These are phyloP conservation scores for Aspergillus cejpii DNA, from an alignment of 2,329 filamentous ascomycete genomes.

Conservation along the genomic window DNA sequence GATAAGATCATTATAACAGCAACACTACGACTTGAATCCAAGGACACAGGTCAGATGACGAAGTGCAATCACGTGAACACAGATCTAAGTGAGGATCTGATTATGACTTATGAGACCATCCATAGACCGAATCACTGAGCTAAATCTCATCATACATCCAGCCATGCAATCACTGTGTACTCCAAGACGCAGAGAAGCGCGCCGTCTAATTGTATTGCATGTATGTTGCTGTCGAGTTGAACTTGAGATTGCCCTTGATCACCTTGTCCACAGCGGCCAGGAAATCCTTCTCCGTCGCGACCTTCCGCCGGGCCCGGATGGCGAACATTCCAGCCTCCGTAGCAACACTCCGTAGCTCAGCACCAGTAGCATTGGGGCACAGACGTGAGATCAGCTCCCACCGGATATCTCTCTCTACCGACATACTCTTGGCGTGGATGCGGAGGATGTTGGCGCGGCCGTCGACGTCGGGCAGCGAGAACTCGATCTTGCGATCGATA, in stretches of 20 bases:
- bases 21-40: too few relatives aligned
- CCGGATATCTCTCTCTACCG: conserved; percentile 93
- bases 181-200: conserved; percentile 16
- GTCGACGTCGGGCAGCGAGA: conserved; percentile 93
- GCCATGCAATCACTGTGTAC: conserved; percentile 25
- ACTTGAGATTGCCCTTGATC: conserved; percentile 98
- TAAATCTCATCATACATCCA: conserved; percentile 31
- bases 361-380: conserved; percentile 95
- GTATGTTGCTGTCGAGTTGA: conserved; percentile 96
- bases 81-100: too few relatives aligned
- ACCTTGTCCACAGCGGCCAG: conserved; percentile 97
- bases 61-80: conserved; percentile 7
- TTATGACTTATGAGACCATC: conserved; percentile 12
- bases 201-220: conserved; percentile 89
- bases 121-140: conserved; percentile 20
- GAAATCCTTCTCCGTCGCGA: conserved; percentile 98
- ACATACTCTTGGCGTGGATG: conserved; percentile 99
- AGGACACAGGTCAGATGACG: too few relatives aligned
- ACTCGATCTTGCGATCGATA: conserved; percentile 98
- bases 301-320: conserved; percentile 89
- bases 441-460: conserved; percentile 94
- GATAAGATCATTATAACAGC: too few relatives aligned
- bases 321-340: conserved; percentile 99
- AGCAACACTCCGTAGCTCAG: conserved; percentile 90
- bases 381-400: conserved; percentile 98